Evolutionary conservation across 2,329 filamentous ascomycete species (phyloP), one percentile per base, ranked within the genome.

Genomic region (Arthrobotrys sphaeroides): DNA sequence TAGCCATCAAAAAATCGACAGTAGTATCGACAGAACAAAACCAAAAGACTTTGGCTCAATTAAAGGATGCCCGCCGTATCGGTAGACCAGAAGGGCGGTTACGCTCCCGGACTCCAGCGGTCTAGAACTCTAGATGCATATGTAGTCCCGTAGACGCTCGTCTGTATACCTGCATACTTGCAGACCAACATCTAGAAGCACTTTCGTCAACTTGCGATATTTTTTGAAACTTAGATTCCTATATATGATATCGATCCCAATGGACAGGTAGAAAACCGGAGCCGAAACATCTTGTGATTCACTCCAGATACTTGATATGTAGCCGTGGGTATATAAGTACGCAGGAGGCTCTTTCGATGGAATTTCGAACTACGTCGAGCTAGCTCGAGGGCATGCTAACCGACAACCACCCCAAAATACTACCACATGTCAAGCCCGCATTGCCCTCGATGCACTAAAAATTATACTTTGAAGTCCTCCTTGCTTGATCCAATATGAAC

Each of bases 381-480:
- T 12, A 12, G 33, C 38, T 12, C 7, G 38, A 24, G 31, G 18
- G 24, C n/a, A 9, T 10, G 12, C 31, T 24, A 38, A 2, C 24
- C 24, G 31, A 55, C 16, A 22, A 9, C 28, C 18, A 24, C 31
- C n/a, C 31, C 51, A 16, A 38, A 38, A 55, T 55, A 38, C 51
- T 12, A 55, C 31, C 51, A 55, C 31, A 55, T 55, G 31, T 33
- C 3, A 55, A 28, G 24, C 24, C 10, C 31, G 38, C 22, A 1
- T 24, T 55, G 18, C n/a, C 20, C 36, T 55, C 16, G 28, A 55
- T 10, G 18, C 31, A 55, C 51, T 31, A 55, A 31, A 33, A 55
- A 60, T 42, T 60, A 60, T 60, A 60, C 22, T 60, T 59, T 18
- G n/a, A 60, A 60, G 38, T n/a, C 2, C 31, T 43, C 20, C 10